Percentiles rank a stretch among this genome's conserved stretches.
Evolutionary conservation across 148 eudicot genomes (phyloP).

Genomic region (Persicaria tinctoria): DNA sequence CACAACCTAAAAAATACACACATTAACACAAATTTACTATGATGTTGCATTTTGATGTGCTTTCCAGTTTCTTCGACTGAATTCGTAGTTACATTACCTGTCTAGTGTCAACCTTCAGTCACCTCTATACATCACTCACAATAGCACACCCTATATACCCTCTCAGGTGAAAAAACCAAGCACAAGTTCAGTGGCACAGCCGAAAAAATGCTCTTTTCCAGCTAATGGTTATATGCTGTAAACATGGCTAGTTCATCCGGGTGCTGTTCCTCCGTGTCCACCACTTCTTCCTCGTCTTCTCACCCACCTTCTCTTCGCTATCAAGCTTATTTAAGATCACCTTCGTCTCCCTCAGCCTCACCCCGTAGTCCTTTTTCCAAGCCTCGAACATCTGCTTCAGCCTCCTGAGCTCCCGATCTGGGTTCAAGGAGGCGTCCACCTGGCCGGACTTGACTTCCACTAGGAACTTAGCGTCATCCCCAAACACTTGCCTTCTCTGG

Average conservation of each 20-base stretch:
- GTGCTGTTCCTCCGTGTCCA: constrained; percentile 85
- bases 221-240: not conserved
- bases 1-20: not conserved
- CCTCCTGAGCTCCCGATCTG: constrained; percentile 75
- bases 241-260: constrained; percentile 29
- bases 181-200: not conserved
- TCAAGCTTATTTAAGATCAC: constrained; percentile 73
- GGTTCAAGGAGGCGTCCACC: constrained; percentile 63
- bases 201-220: not conserved
- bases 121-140: constrained; percentile 3
- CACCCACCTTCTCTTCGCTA: constrained; percentile 44
- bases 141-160: not conserved
- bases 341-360: constrained; percentile 79
- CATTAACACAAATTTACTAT: constrained; percentile 8
- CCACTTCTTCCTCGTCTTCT: constrained; percentile 75
- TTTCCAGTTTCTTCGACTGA: not conserved
- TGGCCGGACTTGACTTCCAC: constrained; percentile 95
- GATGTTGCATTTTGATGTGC: not conserved
- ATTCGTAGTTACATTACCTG: not conserved
- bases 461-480: constrained; percentile 87
- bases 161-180: not conserved
- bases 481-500: constrained; percentile 86
- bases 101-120: not conserved
- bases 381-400: constrained; percentile 83
- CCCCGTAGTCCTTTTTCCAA: constrained; percentile 92